Percentiles rank a stretch among this genome's conserved stretches.
phyloP scores from a whole-genome alignment of 2,329 filamentous ascomycete species.

The Hypomyces rosellus region DNA sequence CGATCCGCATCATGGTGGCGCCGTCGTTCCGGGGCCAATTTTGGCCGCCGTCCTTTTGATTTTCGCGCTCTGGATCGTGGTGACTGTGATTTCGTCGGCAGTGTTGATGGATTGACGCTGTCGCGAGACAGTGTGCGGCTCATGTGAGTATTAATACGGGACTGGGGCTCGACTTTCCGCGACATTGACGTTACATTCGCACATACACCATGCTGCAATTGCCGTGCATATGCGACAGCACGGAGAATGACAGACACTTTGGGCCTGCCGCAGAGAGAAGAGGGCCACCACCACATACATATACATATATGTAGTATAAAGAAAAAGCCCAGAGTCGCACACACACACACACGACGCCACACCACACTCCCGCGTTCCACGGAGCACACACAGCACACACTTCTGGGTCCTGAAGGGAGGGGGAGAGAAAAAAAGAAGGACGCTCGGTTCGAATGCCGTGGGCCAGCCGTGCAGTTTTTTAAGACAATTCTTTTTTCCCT shows the following conservation, averaged over 20 bases:
- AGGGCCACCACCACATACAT: slow-evolving; percentile 5
- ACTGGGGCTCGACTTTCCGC: slow-evolving; percentile 15
- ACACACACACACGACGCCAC: slow-evolving; percentile 11
- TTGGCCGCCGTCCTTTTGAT: slow-evolving; percentile 9
- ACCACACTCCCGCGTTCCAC: background rate
- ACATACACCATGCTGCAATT: slow-evolving; percentile 13
- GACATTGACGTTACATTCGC: slow-evolving; percentile 21
- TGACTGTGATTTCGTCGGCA: slow-evolving; percentile 2
- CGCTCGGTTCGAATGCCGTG: slow-evolving; percentile 3
- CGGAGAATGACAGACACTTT: slow-evolving; percentile 11
- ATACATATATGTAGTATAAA: slow-evolving; percentile 7
- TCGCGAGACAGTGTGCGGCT: slow-evolving; percentile 9
- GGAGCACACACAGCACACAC: slow-evolving; percentile 2
- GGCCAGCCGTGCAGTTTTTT: slow-evolving; percentile 1
- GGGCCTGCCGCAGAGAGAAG: slow-evolving; percentile 9
- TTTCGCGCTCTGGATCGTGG: slow-evolving; percentile 6
- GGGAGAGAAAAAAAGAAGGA: background rate
- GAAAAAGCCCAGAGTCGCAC: slow-evolving; percentile 4
- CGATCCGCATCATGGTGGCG: slow-evolving; percentile 40
- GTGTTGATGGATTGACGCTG: slow-evolving; percentile 7
- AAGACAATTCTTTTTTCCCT: background rate
- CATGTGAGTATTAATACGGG: slow-evolving; percentile 13
- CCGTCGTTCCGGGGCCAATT: slow-evolving; percentile 9
- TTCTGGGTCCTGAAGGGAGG: slow-evolving; percentile 7
- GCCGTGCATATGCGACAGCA: slow-evolving; percentile 12